Percentiles rank a stretch among this genome's conserved stretches.
Evolutionary conservation across 140 eudicot species (phyloP).

Genomic region (Anethum foeniculum): DNA sequence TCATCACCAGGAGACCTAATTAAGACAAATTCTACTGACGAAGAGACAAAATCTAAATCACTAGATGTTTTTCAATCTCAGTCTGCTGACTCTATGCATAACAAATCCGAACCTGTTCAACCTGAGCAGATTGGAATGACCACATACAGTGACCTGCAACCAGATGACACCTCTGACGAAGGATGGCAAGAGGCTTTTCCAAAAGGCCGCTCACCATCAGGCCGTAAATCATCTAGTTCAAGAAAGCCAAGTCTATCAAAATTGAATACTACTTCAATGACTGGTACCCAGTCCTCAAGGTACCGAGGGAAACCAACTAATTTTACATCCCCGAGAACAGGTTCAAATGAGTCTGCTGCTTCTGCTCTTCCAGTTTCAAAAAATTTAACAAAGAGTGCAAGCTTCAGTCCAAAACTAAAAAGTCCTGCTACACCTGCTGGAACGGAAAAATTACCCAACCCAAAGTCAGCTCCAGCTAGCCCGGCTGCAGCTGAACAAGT

Average conservation of each 20-base stretch:
- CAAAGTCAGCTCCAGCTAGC: constrained; percentile 60
- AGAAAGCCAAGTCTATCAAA: constrained; percentile 73
- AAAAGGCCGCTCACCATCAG: constrained; percentile 52
- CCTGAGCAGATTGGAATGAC: constrained; percentile 23
- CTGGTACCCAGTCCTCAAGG: constrained; percentile 42
- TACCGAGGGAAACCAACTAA: constrained; percentile 48
- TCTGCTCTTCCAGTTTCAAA: constrained; percentile 39
- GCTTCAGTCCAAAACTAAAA: constrained; percentile 59
- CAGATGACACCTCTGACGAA: constrained; percentile 62
- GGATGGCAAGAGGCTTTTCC: constrained; percentile 99
- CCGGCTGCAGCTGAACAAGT: constrained; percentile 50
- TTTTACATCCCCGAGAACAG: constrained; percentile 49
- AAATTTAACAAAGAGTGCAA: constrained; percentile 53
- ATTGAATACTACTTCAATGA: constrained; percentile 53
- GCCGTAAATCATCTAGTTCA: constrained; percentile 64
- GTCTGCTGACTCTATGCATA: constrained; percentile 21
- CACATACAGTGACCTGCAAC: constrained; percentile 27
- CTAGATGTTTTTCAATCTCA: constrained; percentile 33
- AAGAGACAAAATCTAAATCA: constrained; percentile 47
- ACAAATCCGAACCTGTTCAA: constrained; percentile 27
- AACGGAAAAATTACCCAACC: constrained; percentile 31
- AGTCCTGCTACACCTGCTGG: constrained; percentile 35
- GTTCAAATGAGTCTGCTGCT: constrained; percentile 39
- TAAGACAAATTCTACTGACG: constrained; percentile 30
- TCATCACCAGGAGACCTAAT: constrained; percentile 29